A percentile compares a stretch with the other conserved stretches of the same genome.
Conservation (phyloP, 768 basidiomycete species). For the Lentinula lateritia region DNA sequence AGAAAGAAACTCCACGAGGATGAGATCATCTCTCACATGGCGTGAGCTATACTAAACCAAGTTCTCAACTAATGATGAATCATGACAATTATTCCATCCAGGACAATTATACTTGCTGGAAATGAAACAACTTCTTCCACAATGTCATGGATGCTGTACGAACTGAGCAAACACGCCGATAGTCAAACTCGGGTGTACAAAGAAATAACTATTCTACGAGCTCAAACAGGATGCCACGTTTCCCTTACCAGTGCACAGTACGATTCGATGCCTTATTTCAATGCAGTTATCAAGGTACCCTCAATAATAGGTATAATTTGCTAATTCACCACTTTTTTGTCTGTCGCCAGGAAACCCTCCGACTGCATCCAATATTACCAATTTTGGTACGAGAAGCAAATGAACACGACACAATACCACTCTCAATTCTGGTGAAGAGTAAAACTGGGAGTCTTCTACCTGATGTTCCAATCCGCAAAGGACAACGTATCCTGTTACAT, state of each 20-base stretch:
- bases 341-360: constrained; percentile 20
- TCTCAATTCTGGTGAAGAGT: constrained; percentile 28
- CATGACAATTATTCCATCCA: background rate
- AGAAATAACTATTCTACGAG: constrained; percentile 37
- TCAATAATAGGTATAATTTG: background rate
- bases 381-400: constrained; percentile 25
- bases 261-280: constrained; percentile 25
- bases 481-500: constrained; percentile 27
- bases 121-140: constrained; percentile 60
- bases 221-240: constrained; percentile 8
- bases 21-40: constrained; percentile 45
- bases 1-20: constrained; percentile 38
- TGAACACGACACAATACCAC: constrained; percentile 36
- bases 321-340: background rate
- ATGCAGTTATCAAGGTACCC: constrained; percentile 17
- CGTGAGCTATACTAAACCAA: constrained; percentile 5
- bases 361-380: constrained; percentile 26
- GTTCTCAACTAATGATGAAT: background rate
- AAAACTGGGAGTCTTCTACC: constrained; percentile 24
- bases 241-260: constrained; percentile 19
- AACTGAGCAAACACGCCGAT: constrained; percentile 52
- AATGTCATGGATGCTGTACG: constrained; percentile 55
- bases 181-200: constrained; percentile 57
- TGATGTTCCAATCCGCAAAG: constrained; percentile 28
- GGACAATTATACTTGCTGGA: constrained; percentile 42